Conservation (phyloP, 345 rosid species). For the Lumnitzera littorea region DNA sequence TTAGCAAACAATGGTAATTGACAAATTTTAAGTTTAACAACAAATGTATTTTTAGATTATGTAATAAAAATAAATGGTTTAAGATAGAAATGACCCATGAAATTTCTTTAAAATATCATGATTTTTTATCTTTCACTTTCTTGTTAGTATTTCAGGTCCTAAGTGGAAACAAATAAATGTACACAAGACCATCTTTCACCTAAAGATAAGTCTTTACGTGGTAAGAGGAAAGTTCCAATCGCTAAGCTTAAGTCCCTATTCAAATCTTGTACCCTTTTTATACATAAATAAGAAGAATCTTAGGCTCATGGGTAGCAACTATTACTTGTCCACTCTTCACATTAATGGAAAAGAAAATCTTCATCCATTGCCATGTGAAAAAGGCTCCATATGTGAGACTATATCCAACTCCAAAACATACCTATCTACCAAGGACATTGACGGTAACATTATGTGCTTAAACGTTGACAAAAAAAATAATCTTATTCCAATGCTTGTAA, state of each 20-base stretch:
- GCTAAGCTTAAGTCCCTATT: conserved; percentile 4
- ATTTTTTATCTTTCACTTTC: too few species aligned
- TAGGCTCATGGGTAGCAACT: conserved; percentile 2
- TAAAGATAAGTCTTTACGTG: conserved; percentile 11
- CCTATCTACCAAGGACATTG: conserved; percentile 31
- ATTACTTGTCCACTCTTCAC: conserved; percentile 1
- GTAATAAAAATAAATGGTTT: too few species aligned
- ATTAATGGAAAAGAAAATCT: background rate
- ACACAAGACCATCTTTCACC: too few species aligned
- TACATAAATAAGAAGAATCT: conserved; percentile 3
- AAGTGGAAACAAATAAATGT: too few species aligned
- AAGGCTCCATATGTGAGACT: conserved; percentile 31
- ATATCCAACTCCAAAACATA: conserved; percentile 68
- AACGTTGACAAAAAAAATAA: conserved; percentile 38
- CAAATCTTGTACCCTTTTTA: conserved; percentile 1
- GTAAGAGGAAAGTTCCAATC: background rate
- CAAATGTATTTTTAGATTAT: too few species aligned
- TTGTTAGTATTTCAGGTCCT: too few species aligned
- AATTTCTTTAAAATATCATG: too few species aligned
- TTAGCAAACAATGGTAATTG: too few species aligned
- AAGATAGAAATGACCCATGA: too few species aligned
- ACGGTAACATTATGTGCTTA: conserved; percentile 43
- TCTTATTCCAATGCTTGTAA: background rate
- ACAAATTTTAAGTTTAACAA: too few species aligned
- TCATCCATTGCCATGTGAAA: too few species aligned